These are phyloP conservation scores for Carex pumila DNA, from an alignment of 176 grass and related monocot species.

Conservation along the genomic window DNA sequence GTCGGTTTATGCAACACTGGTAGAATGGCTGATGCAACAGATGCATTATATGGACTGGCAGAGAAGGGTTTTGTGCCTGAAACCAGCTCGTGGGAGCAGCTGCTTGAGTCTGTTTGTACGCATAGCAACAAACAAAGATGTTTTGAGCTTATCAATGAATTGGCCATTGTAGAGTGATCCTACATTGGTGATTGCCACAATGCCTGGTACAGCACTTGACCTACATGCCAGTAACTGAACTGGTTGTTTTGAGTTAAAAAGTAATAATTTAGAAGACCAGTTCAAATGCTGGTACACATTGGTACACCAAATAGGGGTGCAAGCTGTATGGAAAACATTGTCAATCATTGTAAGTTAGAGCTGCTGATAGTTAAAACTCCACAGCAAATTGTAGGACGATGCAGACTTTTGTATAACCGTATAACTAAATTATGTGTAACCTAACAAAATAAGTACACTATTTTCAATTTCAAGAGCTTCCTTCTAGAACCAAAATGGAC, in stretches of 20 bases:
- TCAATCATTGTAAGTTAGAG: background rate
- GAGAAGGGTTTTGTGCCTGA: slow-evolving; percentile 61
- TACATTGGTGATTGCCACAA: background rate
- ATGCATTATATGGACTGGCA: slow-evolving; percentile 54
- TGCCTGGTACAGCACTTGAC: background rate
- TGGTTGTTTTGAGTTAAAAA: background rate
- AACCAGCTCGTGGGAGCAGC: slow-evolving; percentile 38
- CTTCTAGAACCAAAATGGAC: background rate
- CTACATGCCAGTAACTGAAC: background rate
- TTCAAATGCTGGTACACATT: background rate
- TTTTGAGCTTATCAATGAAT: slow-evolving; percentile 47
- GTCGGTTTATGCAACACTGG: slow-evolving; percentile 58
- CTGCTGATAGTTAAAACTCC: background rate
- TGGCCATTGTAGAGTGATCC: slow-evolving; percentile 33
- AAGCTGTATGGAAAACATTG: background rate
- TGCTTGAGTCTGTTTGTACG: slow-evolving; percentile 45
- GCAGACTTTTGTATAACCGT: background rate
- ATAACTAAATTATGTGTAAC: background rate
- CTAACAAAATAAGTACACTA: background rate
- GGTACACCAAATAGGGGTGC: background rate
- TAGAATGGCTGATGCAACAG: slow-evolving; percentile 47
- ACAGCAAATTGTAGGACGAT: background rate
- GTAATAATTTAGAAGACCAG: background rate
- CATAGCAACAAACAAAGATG: slow-evolving; percentile 56
- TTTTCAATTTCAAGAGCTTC: background rate